A percentile compares a stretch with the other conserved stretches of the same genome.
These are phyloP conservation scores for Ustilago cynodontis DNA, from an alignment of 1,284 basidiomycete genomes.

Conservation along the genomic window DNA sequence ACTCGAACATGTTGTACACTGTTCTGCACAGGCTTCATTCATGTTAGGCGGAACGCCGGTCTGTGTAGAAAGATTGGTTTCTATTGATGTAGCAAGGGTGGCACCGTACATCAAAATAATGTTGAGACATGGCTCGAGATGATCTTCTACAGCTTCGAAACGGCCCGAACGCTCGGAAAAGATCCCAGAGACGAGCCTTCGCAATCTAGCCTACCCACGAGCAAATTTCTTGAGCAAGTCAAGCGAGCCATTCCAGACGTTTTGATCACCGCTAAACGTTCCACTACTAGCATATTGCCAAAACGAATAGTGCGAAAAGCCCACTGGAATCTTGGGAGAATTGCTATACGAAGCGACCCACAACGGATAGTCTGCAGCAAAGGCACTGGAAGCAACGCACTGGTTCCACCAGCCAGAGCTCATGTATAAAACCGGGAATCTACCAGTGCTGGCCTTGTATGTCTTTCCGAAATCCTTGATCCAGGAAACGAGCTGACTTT, in stretches of 20 bases:
- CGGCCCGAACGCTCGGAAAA: no score
- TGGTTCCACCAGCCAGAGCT: slow-evolving; percentile 78
- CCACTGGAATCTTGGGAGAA: slow-evolving; percentile 67
- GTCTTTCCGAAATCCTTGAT: slow-evolving; percentile 73
- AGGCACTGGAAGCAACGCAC: slow-evolving; percentile 75
- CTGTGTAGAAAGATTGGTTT: no score
- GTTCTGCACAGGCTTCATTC: no score
- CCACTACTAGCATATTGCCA: slow-evolving; percentile 77
- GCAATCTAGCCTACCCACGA: background rate
- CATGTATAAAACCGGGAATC: slow-evolving; percentile 75
- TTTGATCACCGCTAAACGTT: slow-evolving; percentile 75
- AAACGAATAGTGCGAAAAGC: slow-evolving; percentile 73
- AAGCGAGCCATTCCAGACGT: slow-evolving; percentile 69
- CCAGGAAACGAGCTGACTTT: slow-evolving; percentile 76
- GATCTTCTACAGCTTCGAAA: no score
- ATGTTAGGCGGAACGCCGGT: no score
- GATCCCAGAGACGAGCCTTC: no score
- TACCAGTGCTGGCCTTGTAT: slow-evolving; percentile 74
- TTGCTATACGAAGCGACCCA: slow-evolving; percentile 78
- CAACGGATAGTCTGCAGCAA: slow-evolving; percentile 73
- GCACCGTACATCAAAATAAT: no score
- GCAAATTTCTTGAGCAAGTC: slow-evolving; percentile 64
- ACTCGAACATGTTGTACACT: no score
- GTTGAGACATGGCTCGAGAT: no score
- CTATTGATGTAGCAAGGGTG: no score